Conservation (phyloP, 2,329 filamentous ascomycete species). For the Colletotrichum horii region DNA sequence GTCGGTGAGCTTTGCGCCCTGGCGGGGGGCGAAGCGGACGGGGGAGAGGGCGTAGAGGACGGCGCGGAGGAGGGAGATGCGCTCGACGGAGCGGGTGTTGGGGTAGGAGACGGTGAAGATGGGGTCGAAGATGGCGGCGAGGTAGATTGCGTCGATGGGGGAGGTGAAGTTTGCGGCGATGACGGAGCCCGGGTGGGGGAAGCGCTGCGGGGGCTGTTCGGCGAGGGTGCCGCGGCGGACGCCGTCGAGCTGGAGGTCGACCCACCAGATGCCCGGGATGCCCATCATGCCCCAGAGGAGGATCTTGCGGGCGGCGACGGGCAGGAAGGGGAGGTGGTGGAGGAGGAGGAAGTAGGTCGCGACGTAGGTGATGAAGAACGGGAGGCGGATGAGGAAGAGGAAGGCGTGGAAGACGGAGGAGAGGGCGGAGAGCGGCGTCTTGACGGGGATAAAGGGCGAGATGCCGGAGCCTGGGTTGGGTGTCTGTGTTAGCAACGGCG, state of each 20-base stretch:
- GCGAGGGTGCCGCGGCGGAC: constrained; percentile 90
- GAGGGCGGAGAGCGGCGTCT: constrained; percentile 66
- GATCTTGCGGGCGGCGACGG: constrained; percentile 73
- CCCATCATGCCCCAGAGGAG: constrained; percentile 87
- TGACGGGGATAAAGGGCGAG: constrained; percentile 89
- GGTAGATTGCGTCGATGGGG: constrained; percentile 90
- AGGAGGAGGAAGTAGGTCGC: constrained; percentile 79
- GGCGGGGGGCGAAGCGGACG: constrained; percentile 53
- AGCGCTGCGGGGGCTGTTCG: constrained; percentile 72
- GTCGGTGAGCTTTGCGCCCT: constrained; percentile 57
- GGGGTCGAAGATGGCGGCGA: constrained; percentile 95
- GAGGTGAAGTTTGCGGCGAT: constrained; percentile 93
- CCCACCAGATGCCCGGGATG: constrained; percentile 96
- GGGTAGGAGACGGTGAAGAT: constrained; percentile 91
- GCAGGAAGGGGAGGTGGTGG: constrained; percentile 76
- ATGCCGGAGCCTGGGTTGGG: constrained; percentile 82
- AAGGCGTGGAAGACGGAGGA: constrained; percentile 69
- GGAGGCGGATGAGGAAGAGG: constrained; percentile 82
- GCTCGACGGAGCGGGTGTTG: constrained; percentile 72
- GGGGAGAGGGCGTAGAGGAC: constrained; percentile 74
- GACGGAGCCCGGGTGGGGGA: constrained; percentile 80
- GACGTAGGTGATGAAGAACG: constrained; percentile 73
- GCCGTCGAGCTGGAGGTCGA: constrained; percentile 96
- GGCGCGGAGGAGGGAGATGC: constrained; percentile 77
- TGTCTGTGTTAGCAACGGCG: background rate